Percentiles rank a stretch among this genome's conserved stretches.
These are phyloP conservation scores for Hibiscus tridactylites DNA, from an alignment of 345 rosid species.

Conservation along the genomic window DNA sequence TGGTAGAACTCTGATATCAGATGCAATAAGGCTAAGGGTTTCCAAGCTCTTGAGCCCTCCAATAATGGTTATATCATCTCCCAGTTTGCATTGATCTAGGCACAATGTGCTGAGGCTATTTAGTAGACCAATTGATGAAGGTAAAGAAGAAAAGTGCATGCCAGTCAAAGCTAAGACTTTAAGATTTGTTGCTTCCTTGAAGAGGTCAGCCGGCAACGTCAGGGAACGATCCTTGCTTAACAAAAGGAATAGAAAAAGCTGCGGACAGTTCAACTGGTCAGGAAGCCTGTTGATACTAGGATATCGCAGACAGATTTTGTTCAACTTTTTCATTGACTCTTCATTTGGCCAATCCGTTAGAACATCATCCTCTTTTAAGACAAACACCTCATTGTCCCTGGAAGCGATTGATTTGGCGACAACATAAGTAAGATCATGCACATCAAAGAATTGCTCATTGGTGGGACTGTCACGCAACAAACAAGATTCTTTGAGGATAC, in stretches of 20 bases:
- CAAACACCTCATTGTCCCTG: not conserved
- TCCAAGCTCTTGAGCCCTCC: not conserved
- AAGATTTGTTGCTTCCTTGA: not conserved
- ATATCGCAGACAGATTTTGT: not conserved
- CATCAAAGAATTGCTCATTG: not conserved
- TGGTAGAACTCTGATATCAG: not conserved
- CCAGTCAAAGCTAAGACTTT: not conserved
- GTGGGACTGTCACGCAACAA: slow-evolving; percentile 7
- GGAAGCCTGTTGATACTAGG: not conserved
- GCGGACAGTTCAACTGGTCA: not conserved
- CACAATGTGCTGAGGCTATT: not conserved
- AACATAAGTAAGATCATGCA: not conserved
- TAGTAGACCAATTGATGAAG: not conserved
- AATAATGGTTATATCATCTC: not conserved
- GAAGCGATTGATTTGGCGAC: not conserved
- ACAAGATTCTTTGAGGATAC: slow-evolving; percentile 10
- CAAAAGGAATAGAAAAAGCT: not conserved
- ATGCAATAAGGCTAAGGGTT: not conserved
- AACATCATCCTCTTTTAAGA: not conserved
- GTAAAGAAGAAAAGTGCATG: not conserved
- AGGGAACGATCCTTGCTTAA: not conserved
- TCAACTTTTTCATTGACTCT: not conserved
- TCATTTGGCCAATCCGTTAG: not conserved
- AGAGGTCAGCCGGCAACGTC: not conserved
- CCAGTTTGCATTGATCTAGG: not conserved